Conservation (phyloP, 2,329 filamentous ascomycete species). For the Bipolaris sorokiniana region DNA sequence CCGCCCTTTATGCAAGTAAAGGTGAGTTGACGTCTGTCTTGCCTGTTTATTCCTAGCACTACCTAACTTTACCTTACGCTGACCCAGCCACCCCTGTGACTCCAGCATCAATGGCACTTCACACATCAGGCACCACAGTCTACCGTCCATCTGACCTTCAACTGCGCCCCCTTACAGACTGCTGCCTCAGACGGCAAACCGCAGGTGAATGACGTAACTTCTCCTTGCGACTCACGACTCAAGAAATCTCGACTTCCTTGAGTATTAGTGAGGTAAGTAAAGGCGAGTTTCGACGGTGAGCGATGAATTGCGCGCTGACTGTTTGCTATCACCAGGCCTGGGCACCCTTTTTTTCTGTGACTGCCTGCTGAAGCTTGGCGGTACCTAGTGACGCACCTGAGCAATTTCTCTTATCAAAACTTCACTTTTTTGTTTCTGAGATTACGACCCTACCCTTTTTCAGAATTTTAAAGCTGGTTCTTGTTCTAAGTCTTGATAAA, state of each 20-base stretch:
- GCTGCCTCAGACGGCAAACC: neutral
- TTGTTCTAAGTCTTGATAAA: no score
- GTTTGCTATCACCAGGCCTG: neutral
- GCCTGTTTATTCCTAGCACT: no score
- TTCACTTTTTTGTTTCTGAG: no score
- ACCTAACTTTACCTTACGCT: no score
- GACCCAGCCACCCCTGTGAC: no score
- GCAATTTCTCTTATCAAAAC: no score
- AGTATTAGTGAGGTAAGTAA: neutral
- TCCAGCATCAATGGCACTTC: neutral
- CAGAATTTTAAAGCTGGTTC: no score
- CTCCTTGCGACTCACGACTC: neutral
- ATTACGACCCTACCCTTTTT: no score
- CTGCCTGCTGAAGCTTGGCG: neutral
- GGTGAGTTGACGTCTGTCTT: neutral
- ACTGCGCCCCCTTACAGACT: neutral
- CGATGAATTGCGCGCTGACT: neutral
- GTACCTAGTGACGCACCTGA: no score
- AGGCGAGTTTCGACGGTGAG: neutral
- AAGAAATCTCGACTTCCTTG: no score
- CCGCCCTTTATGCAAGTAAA: neutral
- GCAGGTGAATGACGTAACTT: neutral
- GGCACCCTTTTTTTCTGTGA: no score
- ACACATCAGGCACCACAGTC: neutral
- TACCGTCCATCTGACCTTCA: neutral